Percentiles rank a stretch among this genome's conserved stretches.
phyloP scores from a whole-genome alignment of 768 basidiomycete species.

The Mycena capillaripes region DNA sequence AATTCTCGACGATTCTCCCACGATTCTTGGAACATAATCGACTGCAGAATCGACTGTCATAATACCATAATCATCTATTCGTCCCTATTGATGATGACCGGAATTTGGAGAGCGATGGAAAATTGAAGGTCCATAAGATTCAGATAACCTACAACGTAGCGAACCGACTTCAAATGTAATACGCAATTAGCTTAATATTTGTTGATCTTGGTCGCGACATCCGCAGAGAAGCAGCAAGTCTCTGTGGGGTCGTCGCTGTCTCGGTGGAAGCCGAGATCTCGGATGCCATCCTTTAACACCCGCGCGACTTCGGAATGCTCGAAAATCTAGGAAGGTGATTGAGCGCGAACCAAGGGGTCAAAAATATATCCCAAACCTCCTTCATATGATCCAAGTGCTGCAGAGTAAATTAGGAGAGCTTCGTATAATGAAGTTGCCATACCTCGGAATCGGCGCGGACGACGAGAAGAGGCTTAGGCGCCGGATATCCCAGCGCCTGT shows the following conservation, averaged over 20 bases:
- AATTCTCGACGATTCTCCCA: too few species aligned
- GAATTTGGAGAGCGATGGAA: not conserved
- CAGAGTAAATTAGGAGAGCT: conserved; percentile 4
- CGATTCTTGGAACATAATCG: too few species aligned
- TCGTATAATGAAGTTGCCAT: conserved; percentile 2
- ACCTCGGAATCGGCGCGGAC: conserved; percentile 27
- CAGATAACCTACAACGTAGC: conserved; percentile 11
- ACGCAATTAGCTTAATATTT: conserved; percentile 8
- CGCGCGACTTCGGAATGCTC: too few species aligned
- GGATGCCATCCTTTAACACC: too few species aligned
- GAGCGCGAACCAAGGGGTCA: not conserved
- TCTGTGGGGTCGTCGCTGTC: too few species aligned
- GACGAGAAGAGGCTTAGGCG: conserved; percentile 26
- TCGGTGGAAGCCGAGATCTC: too few species aligned
- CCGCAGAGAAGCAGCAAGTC: conserved; percentile 25
- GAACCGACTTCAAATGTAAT: conserved; percentile 8
- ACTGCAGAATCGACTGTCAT: too few species aligned
- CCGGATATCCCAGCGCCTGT: conserved; percentile 22
- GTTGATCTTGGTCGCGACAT: conserved; percentile 22
- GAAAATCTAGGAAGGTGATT: too few species aligned
- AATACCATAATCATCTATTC: too few species aligned
- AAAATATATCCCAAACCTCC: conserved; percentile 15
- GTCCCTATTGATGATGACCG: not conserved
- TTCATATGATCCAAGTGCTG: conserved; percentile 28
- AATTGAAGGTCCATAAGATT: not conserved